phyloP scores from a whole-genome alignment of 441 rosid species.

The Mallotus repandus region DNA sequence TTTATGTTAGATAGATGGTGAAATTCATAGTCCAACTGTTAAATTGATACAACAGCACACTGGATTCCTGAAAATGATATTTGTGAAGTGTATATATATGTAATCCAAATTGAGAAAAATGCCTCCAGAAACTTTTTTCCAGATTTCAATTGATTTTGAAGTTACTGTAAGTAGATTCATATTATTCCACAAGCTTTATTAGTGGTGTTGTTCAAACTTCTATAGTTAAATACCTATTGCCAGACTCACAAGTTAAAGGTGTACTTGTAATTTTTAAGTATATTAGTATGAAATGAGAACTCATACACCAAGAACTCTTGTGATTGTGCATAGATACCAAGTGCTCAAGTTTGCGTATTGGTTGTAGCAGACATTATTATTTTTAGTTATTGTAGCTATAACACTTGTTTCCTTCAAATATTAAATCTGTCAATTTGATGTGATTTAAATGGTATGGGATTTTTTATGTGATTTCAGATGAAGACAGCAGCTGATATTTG shows the following conservation, averaged over 20 bases:
- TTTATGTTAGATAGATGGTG: not conserved
- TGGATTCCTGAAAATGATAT: not conserved
- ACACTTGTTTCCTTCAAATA: not conserved
- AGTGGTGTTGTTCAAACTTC: not conserved
- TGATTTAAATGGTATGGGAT: slow-evolving; percentile 7
- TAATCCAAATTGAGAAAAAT: too few relatives aligned
- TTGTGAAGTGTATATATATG: not conserved
- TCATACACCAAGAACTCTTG: not conserved
- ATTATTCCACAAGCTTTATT: not conserved
- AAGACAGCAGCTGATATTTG: slow-evolving; percentile 92
- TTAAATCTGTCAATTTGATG: not conserved
- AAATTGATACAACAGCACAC: not conserved
- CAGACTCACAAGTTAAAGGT: not conserved
- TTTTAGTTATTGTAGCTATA: not conserved
- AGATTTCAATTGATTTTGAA: not conserved
- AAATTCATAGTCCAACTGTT: not conserved
- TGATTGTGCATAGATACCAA: not conserved
- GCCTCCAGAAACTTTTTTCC: too few relatives aligned
- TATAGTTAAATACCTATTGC: not conserved
- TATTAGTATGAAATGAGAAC: not conserved
- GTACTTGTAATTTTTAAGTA: not conserved
- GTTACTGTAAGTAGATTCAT: not conserved
- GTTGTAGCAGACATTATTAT: not conserved
- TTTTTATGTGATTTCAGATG: slow-evolving; percentile 51
- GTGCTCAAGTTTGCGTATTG: not conserved